Conservation (phyloP, 345 rosid genomes). For the Stellera chamaejasme region DNA sequence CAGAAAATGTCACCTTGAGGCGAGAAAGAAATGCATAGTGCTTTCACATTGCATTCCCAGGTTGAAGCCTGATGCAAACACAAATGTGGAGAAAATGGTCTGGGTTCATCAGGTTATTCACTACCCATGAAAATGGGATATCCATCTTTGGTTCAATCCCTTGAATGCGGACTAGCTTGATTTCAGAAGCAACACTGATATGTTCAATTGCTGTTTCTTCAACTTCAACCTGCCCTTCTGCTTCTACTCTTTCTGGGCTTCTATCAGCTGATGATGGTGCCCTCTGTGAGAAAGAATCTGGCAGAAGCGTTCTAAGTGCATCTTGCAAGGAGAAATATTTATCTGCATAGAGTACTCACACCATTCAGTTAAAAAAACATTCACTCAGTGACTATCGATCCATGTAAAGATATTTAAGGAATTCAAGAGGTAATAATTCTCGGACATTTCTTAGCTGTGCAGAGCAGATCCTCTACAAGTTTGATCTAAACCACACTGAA, state of each 20-base stretch:
- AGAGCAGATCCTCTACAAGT: no score
- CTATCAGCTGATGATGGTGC: conserved; percentile 1
- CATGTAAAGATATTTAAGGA: background rate
- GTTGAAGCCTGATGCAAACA: conserved; percentile 36
- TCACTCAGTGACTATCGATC: background rate
- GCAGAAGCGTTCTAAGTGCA: conserved; percentile 57
- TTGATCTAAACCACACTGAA: no score
- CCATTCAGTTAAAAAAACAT: no score
- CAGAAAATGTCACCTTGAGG: background rate
- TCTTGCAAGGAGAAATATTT: conserved; percentile 56
- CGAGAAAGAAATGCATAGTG: background rate
- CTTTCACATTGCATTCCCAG: conserved; percentile 14
- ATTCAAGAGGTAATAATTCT: background rate
- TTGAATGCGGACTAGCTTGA: conserved; percentile 68
- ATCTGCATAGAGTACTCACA: conserved; percentile 28
- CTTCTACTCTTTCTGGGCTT: conserved; percentile 18
- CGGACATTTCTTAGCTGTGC: no score
- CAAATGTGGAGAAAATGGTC: conserved; percentile 82
- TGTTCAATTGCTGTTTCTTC: conserved; percentile 14
- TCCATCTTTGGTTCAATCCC: conserved; percentile 80
- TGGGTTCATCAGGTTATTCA: conserved; percentile 72
- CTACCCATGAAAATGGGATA: conserved; percentile 93
- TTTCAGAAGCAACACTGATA: conserved; percentile 23
- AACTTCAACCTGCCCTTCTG: conserved; percentile 17
- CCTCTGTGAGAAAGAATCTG: conserved; percentile 29